Percentiles rank a stretch among this genome's conserved stretches.
These are phyloP conservation scores for Yamadazyma dushanensis DNA, from an alignment of 1,139 yeast genomes.

Conservation along the genomic window DNA sequence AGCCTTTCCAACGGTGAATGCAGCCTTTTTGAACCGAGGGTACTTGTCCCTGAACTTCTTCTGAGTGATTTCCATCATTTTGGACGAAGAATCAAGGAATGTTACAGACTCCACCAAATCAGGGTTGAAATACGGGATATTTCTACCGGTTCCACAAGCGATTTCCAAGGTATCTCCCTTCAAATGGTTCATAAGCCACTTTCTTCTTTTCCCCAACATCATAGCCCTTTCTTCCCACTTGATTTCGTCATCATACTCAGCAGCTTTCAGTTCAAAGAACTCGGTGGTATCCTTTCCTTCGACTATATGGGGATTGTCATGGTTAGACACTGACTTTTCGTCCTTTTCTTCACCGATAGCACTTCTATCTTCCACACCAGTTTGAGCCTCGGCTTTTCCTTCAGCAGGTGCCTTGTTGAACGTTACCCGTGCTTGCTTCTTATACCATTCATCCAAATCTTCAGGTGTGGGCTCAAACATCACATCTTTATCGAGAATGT, in stretches of 20 bases:
- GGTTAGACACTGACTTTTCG: slow-evolving; percentile 19
- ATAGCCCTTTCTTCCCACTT: slow-evolving; percentile 85
- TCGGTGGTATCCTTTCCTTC: slow-evolving; percentile 81
- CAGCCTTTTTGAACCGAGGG: slow-evolving; percentile 69
- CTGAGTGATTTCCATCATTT: slow-evolving; percentile 83
- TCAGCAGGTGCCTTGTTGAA: slow-evolving; percentile 28
- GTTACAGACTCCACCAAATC: slow-evolving; percentile 69
- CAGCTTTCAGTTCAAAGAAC: slow-evolving; percentile 78
- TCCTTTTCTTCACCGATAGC: not conserved
- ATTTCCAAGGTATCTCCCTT: slow-evolving; percentile 91
- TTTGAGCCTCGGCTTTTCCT: slow-evolving; percentile 18
- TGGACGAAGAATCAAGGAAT: slow-evolving; percentile 76
- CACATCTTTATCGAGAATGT: slow-evolving; percentile 42
- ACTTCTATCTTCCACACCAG: slow-evolving; percentile 6
- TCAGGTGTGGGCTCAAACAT: slow-evolving; percentile 55
- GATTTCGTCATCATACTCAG: slow-evolving; percentile 77
- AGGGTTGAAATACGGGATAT: slow-evolving; percentile 70
- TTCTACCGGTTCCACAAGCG: slow-evolving; percentile 95
- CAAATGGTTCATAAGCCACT: slow-evolving; percentile 77
- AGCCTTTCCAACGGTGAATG: slow-evolving; percentile 89
- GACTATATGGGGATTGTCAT: slow-evolving; percentile 45
- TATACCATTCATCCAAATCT: slow-evolving; percentile 47
- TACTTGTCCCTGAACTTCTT: slow-evolving; percentile 67
- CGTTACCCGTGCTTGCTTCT: slow-evolving; percentile 35
- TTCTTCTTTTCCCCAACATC: slow-evolving; percentile 78